Percentiles rank a stretch among this genome's conserved stretches.
phyloP scores from a whole-genome alignment of 164 flowering plant species.

The Kingdonia uniflora region DNA sequence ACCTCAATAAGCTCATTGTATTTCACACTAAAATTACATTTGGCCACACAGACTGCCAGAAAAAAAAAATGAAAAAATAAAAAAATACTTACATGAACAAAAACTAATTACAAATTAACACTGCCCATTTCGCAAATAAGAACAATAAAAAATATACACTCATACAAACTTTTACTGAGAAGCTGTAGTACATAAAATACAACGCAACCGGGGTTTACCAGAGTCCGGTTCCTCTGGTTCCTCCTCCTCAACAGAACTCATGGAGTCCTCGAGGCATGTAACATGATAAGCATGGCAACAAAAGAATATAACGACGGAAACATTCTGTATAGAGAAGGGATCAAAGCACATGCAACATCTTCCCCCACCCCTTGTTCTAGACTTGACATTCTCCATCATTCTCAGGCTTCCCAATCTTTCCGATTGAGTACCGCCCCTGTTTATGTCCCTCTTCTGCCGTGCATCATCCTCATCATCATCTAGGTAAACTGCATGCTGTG shows the following conservation, averaged over 20 bases:
- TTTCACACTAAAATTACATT: too few relatives aligned
- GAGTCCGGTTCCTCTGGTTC: constrained; percentile 25
- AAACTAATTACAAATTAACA: constrained; percentile 1
- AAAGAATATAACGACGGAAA: constrained; percentile 61
- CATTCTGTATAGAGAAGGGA: constrained; percentile 57
- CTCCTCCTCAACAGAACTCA: constrained; percentile 31
- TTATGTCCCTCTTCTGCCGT: constrained; percentile 35
- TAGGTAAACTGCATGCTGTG: constrained; percentile 68
- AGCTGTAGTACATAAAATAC: constrained; percentile 95
- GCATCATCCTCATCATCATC: constrained; percentile 62
- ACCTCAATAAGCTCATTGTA: too few relatives aligned
- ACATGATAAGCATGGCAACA: constrained; percentile 92
- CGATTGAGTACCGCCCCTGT: constrained; percentile 18
- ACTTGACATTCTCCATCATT: constrained; percentile 43
- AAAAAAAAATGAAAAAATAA: too few relatives aligned
- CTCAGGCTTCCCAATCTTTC: constrained; percentile 26
- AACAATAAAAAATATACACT: too few relatives aligned
- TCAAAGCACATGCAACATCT: constrained; percentile 97
- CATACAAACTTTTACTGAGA: constrained; percentile 16
- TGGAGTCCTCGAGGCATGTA: constrained; percentile 65
- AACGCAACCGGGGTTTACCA: constrained; percentile 46
- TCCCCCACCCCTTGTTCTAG: constrained; percentile 67
- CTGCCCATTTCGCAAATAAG: not conserved
- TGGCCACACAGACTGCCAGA: too few relatives aligned
- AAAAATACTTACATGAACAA: too few relatives aligned